A percentile compares a stretch with the other conserved stretches of the same genome.
These are phyloP conservation scores for Colletotrichum chrysophilum DNA, from an alignment of 2,329 filamentous ascomycete genomes.

Conservation along the genomic window DNA sequence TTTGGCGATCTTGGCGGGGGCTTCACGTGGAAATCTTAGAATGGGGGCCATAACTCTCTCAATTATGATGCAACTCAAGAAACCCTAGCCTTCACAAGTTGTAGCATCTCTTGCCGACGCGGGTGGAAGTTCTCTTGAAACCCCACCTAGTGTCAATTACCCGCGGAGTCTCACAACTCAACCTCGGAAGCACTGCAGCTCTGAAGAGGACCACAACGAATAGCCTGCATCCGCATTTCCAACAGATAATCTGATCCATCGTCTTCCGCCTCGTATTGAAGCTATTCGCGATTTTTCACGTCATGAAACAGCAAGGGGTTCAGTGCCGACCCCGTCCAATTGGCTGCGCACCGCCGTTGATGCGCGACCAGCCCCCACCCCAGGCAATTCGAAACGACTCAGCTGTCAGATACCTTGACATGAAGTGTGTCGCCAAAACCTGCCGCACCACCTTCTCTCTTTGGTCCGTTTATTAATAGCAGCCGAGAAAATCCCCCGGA, in stretches of 20 bases:
- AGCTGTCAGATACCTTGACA: neutral
- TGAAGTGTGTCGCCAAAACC: neutral
- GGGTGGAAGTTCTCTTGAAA: neutral
- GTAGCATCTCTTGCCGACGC: neutral
- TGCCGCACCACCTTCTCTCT: neutral
- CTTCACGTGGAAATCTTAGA: neutral
- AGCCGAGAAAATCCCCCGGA: neutral
- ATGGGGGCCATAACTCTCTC: neutral
- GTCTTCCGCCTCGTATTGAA: neutral
- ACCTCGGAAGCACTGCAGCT: neutral
- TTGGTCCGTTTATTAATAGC: slow-evolving; percentile 1
- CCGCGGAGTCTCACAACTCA: neutral
- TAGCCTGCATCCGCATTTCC: neutral
- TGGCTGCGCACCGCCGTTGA: neutral
- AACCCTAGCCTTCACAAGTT: neutral
- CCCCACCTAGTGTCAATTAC: neutral
- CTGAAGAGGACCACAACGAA: neutral
- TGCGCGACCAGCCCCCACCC: neutral
- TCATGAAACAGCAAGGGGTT: neutral
- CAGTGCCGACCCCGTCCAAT: neutral
- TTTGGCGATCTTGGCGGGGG: neutral
- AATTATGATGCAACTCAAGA: neutral
- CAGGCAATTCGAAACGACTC: slow-evolving; percentile 1
- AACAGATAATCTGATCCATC: neutral
- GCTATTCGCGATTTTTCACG: neutral